phyloP scores from a whole-genome alignment of 2,329 filamentous ascomycete species.

The Hypoxylon sp. region DNA sequence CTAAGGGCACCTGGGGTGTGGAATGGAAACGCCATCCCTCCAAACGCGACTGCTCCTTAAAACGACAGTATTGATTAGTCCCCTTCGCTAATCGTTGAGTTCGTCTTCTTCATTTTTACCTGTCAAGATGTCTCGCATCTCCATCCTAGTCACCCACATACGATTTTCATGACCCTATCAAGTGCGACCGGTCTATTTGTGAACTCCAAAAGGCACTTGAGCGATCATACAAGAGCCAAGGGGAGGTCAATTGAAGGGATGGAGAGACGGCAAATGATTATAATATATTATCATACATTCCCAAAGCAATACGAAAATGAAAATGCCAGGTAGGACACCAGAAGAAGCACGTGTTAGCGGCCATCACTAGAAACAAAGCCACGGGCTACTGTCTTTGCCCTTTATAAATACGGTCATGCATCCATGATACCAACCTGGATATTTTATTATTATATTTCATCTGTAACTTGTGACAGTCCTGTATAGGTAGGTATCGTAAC shows the following conservation, averaged over 20 bases:
- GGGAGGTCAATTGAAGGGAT: neutral
- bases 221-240: too few species aligned
- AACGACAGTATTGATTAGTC: too few species aligned
- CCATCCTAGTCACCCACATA: too few species aligned
- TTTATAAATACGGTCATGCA: neutral
- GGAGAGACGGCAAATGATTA: neutral
- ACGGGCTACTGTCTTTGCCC: neutral
- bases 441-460: neutral
- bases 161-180: too few species aligned
- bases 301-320: neutral
- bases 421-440: neutral
- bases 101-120: too few species aligned
- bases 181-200: too few species aligned
- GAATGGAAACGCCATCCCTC: neutral
- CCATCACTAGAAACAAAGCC: neutral
- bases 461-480: neutral
- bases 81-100: too few species aligned
- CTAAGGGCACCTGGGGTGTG: neutral
- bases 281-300: neutral
- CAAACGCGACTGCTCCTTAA: neutral
- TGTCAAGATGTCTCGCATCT: too few species aligned
- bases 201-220: too few species aligned
- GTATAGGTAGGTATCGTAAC: neutral
- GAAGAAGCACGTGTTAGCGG: neutral
- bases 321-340: neutral